Evolutionary conservation across 495 filamentous ascomycete species (phyloP).

Genomic region (Evernia prunastri): DNA sequence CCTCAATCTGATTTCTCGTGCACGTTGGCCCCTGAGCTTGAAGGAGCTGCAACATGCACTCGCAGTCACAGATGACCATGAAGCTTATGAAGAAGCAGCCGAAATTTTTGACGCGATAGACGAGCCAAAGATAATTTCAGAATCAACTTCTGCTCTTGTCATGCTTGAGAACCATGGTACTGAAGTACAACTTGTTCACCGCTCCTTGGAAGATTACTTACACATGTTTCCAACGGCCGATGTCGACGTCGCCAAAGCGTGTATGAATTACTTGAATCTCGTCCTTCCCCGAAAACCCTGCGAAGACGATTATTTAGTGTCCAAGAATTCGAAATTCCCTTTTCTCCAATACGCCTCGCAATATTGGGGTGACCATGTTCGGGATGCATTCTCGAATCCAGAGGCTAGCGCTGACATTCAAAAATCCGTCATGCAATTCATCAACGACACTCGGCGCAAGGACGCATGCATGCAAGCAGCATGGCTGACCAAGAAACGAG

Average conservation of each 20-base stretch:
- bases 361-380: constrained; percentile 29
- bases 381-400: constrained; percentile 14
- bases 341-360: constrained; percentile 26
- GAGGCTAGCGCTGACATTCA: too few relatives aligned
- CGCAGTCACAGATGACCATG: too few relatives aligned
- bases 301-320: constrained; percentile 19
- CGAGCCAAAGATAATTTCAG: constrained; percentile 19
- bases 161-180: constrained; percentile 15
- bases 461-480: constrained; percentile 27
- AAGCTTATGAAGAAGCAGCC: too few relatives aligned
- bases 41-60: constrained; percentile 25
- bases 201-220: constrained; percentile 23
- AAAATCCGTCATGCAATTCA: too few relatives aligned
- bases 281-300: constrained; percentile 21
- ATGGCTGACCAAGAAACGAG: constrained; percentile 21
- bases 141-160: constrained; percentile 24
- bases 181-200: too few relatives aligned
- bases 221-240: constrained; percentile 19
- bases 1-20: constrained; percentile 14
- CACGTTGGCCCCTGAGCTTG: constrained; percentile 20
- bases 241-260: constrained; percentile 20
- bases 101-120: constrained; percentile 1
- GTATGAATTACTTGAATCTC: constrained; percentile 23
- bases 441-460: constrained; percentile 16
- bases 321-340: constrained; percentile 15